A percentile compares a stretch with the other conserved stretches of the same genome.
These are phyloP conservation scores for Solanum pennellii DNA, from an alignment of 257 asterid species.

Conservation along the genomic window DNA sequence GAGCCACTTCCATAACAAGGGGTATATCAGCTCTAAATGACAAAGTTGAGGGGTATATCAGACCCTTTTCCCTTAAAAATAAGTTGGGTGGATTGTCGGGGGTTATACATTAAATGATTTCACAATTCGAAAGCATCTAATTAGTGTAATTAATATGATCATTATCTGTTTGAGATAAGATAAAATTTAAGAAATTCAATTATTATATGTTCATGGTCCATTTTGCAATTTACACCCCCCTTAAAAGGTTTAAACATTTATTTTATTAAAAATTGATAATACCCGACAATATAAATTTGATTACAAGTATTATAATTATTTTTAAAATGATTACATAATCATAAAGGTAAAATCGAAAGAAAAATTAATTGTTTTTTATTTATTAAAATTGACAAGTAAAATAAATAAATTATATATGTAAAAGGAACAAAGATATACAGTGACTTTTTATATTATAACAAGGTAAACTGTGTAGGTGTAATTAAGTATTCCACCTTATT, in stretches of 20 bases:
- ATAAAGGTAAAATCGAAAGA: background rate
- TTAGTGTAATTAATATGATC: background rate
- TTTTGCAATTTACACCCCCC: background rate
- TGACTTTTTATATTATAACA: background rate
- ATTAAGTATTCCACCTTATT: background rate
- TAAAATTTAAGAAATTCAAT: background rate
- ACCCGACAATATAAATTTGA: background rate
- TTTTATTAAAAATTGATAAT: background rate
- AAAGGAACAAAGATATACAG: background rate
- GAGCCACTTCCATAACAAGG: too few relatives aligned
- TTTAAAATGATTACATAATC: background rate
- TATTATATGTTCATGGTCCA: background rate
- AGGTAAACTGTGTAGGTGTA: background rate
- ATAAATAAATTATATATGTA: too few relatives aligned
- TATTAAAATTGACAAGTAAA: background rate
- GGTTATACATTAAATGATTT: background rate
- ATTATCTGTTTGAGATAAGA: background rate
- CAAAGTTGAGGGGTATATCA: too few relatives aligned
- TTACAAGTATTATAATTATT: background rate
- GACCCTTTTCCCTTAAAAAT: too few relatives aligned
- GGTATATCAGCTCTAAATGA: too few relatives aligned
- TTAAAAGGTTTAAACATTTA: background rate
- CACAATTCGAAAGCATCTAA: background rate
- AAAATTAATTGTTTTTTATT: background rate
- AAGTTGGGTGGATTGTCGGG: background rate